Evolutionary conservation across 139 green algal species (phyloP).

Genomic region (Pleodorina starrii): DNA sequence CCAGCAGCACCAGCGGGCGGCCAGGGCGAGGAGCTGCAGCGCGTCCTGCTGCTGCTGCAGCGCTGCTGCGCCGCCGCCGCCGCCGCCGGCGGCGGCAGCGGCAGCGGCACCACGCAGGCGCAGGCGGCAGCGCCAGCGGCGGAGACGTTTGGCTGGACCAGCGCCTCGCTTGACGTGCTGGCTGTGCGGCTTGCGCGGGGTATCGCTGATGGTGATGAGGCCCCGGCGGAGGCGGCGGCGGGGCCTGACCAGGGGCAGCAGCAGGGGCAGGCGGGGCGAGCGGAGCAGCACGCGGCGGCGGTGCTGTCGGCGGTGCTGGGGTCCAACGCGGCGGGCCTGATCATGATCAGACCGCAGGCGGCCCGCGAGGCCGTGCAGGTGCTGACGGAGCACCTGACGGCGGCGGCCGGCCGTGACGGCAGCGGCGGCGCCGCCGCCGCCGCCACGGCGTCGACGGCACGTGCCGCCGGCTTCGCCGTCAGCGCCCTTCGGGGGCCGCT

Average conservation of each 20-base stretch:
- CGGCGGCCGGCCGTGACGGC: not conserved
- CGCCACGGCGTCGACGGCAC: not conserved
- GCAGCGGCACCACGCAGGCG: not conserved
- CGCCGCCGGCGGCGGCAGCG: not conserved
- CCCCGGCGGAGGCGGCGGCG: no score
- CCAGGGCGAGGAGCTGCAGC: not conserved
- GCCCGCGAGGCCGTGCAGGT: not conserved
- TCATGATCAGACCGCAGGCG: not conserved
- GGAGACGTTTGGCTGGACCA: not conserved
- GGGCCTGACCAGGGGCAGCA: not conserved
- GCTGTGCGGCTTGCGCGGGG: not conserved
- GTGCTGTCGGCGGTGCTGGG: constrained; percentile 43
- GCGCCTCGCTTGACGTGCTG: not conserved
- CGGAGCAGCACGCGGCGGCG: not conserved
- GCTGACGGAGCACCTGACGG: not conserved
- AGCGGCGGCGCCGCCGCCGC: not conserved
- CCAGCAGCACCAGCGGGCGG: not conserved
- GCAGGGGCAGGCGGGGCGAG: not conserved
- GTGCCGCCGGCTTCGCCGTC: not conserved
- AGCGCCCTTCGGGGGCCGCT: not conserved
- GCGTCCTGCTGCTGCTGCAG: constrained; percentile 6
- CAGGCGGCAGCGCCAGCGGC: not conserved
- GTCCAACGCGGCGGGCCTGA: constrained; percentile 24
- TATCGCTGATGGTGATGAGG: no score
- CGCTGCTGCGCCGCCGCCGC: not conserved